Percentiles rank a stretch among this genome's conserved stretches.
Conservation (phyloP, 441 rosid genomes). For the Pelargonium fulgidum region DNA sequence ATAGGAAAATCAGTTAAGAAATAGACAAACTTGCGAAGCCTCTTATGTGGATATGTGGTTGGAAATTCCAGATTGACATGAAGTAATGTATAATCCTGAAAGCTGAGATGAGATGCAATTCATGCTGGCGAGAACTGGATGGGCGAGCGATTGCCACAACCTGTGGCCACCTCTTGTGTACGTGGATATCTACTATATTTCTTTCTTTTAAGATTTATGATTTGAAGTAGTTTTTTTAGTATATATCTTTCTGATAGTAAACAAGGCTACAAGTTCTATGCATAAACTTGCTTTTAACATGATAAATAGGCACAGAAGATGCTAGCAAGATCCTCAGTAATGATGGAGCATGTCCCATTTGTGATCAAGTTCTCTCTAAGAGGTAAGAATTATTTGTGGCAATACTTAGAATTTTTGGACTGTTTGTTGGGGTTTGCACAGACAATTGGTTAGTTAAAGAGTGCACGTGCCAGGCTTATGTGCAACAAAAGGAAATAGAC, state of each 20-base stretch:
- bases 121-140: conserved; percentile 94
- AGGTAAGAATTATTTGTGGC: conserved; percentile 36
- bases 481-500: background rate
- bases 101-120: conserved; percentile 84
- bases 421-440: background rate
- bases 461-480: background rate
- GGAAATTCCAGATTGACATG: conserved; percentile 21
- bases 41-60: conserved; percentile 14
- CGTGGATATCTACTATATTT: conserved; percentile 26
- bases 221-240: background rate
- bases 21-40: background rate
- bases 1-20: background rate
- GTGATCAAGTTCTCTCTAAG: conserved; percentile 94
- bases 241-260: background rate
- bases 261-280: conserved; percentile 17
- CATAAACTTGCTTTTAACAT: conserved; percentile 32
- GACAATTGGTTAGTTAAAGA: background rate
- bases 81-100: conserved; percentile 18
- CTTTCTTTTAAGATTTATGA: background rate
- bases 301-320: conserved; percentile 72
- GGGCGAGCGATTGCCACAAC: conserved; percentile 85
- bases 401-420: conserved; percentile 2
- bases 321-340: conserved; percentile 78
- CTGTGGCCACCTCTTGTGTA: conserved; percentile 92
- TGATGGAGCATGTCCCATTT: conserved; percentile 86